phyloP scores from a whole-genome alignment of 208 protist genomes.

The Phytomonas serpens region DNA sequence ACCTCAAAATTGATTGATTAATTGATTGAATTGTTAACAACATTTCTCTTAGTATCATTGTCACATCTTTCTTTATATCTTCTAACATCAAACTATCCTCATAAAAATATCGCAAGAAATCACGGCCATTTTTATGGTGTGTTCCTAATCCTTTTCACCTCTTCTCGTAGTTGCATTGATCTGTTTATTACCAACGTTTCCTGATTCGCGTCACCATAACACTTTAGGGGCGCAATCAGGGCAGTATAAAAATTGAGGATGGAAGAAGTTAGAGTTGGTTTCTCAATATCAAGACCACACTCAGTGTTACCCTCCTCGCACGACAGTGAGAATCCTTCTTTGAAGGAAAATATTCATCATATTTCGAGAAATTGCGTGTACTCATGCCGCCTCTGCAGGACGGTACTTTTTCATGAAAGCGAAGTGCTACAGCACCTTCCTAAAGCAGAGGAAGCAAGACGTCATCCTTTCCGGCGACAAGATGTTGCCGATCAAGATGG shows the following conservation, averaged over 20 bases:
- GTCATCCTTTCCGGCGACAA: not conserved
- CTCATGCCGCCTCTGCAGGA: slow-evolving; percentile 53
- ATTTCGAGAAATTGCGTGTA: slow-evolving; percentile 22
- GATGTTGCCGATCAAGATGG: not conserved
- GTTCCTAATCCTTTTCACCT: not conserved
- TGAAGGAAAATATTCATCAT: not conserved
- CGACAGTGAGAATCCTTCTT: not conserved
- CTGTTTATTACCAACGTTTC: not conserved
- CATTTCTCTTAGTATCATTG: not conserved
- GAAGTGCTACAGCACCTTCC: slow-evolving; percentile 50
- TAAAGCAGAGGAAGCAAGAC: not conserved
- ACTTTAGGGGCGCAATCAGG: not conserved
- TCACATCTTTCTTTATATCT: not conserved
- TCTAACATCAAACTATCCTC: not conserved
- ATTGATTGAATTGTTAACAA: not conserved
- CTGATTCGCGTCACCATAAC: not conserved
- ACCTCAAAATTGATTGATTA: not conserved
- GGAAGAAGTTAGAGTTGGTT: not conserved
- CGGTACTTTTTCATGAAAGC: slow-evolving; percentile 27
- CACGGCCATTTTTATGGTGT: not conserved
- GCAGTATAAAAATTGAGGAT: not conserved
- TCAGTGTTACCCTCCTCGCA: not conserved
- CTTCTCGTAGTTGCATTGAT: not conserved
- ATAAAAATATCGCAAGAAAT: not conserved
- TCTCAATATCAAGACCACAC: not conserved